Evolutionary conservation across 306 rosid genomes (phyloP).

Genomic region (Glycine tomentella): DNA sequence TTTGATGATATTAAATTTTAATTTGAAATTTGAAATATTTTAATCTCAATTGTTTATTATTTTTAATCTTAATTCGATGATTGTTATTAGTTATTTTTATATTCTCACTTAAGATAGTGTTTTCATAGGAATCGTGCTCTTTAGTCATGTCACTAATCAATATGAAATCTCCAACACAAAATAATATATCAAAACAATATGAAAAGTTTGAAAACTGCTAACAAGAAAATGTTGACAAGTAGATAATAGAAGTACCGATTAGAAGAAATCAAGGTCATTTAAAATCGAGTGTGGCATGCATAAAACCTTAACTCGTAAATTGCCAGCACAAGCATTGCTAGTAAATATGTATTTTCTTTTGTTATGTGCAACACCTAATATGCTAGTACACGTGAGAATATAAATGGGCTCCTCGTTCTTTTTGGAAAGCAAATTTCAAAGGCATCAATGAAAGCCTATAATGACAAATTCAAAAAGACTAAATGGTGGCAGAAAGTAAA

Average conservation of each 20-base stretch:
- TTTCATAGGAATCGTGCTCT: too few species aligned
- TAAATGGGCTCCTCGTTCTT: neutral
- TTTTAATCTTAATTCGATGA: too few species aligned
- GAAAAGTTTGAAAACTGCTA: neutral
- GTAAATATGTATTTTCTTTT: constrained; percentile 14
- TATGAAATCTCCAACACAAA: neutral
- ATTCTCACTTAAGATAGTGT: too few species aligned
- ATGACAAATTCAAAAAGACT: constrained; percentile 7
- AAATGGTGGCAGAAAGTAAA: constrained; percentile 30
- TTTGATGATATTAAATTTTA: too few species aligned
- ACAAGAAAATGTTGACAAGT: constrained; percentile 10
- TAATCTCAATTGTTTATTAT: too few species aligned
- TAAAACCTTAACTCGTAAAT: constrained; percentile 32
- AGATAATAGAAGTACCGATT: neutral
- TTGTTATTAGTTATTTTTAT: too few species aligned
- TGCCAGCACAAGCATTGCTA: constrained; percentile 32
- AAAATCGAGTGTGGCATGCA: neutral
- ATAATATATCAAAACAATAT: constrained; percentile 21
- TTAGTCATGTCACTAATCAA: neutral
- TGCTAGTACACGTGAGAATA: neutral
- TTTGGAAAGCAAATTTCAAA: constrained; percentile 24
- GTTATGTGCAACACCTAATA: neutral
- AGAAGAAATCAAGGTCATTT: neutral
- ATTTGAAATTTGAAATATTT: too few species aligned
- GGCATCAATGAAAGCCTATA: constrained; percentile 31